Base-by-base conservation (phyloP, 1,139 yeast species). In the Pichia cactophila region DNA sequence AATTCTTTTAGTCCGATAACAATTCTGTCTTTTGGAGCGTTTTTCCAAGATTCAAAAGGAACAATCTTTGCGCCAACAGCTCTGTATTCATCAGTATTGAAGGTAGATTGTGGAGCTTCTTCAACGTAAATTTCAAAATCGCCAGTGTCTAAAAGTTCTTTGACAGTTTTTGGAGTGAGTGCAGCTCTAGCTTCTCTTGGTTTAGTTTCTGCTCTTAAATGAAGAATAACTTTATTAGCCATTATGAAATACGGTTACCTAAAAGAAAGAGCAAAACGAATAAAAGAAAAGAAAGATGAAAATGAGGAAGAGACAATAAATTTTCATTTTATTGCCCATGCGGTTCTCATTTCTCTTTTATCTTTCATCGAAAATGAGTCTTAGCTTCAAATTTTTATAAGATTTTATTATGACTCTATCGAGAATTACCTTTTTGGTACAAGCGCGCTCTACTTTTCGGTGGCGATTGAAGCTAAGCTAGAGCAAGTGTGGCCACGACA, bases 151-250 rank as follows among this genome's bases (percentile, higher is more conserved):
- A 87, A 69, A 56, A 92, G 76, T 61, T 83, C 78, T 71, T 87
- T 86, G 61, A 95, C 83, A 45, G 96, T 86, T 44, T 87, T 70
- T 37, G 98, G 98, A 9, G 98, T 89, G 61, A 92, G 77, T 45
- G 96, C 97, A 39, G 97, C 95, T 73, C 98, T 86, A 58, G 95
- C 96, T 73, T 92, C 98, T 62, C 89, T 74, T 39, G 97, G 96
- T 80, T 92, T 92, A 63, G 95, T 86, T 69, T 92, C 98, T 41
- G 97, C 97, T 74, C 98, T 85, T 55, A 92, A 75, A 60, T 86
- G 94, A 59, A 82, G 77, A 47, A 75, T 79, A 46, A 83, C 85
- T 54, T 64, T 64, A 33, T 47, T 42, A 14, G 60, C 51, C 62
- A 60, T 58, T 4, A 11, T 23, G 7, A 20, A 6, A 17, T 44